Evolutionary conservation across 441 rosid genomes (phyloP), one percentile per base, ranked within the genome.

Genomic region (Populus hybrid): DNA sequence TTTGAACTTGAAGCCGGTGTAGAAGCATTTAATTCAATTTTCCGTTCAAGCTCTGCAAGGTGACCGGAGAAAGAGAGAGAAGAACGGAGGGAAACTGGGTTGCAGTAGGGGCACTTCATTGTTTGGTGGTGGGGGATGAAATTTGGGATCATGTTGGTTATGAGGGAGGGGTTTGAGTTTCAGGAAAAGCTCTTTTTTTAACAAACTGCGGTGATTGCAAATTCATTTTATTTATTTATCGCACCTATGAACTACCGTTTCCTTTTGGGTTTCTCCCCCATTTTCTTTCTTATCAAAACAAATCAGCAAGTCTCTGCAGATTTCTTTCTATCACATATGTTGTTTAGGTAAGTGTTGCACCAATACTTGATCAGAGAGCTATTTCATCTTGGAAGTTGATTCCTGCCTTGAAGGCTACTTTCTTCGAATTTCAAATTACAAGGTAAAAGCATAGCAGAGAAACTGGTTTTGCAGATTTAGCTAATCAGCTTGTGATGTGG

Each of bases 11-110:
- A 84, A 61, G 89, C 42, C 9, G 87, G 67, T 0, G 91, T 82
- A 2, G 93, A 80, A 67, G 86, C 69, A 12, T 86, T 80, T 26
- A 89, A 80, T 65, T 95, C 97, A 54, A 95, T 87, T 65, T 86
- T 90, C 30, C 95, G 97, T 81, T 95, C 99, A 54, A 95, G 95
- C 86, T 93, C 99, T 6, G 97, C 97, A 72, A 95, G 94, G 85
- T 92, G 89, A 50, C 99, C 97, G 57, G 97, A 87, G 90, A 92
- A 95, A 73, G 97, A 86, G 73, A 89, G 82, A 16, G 93, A 88
- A 6, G 97, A 87, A 67, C 93, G 92, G 81, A 93, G 86, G 82
- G 93, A 93, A 86, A 93, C 85, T 0, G 97, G 95, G 59, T 20
- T 86, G 9, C 90, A 90, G 81, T 90, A 94, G 1, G 93, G 88